Evolutionary conservation across 2,329 filamentous ascomycete species (phyloP), one percentile per base, ranked within the genome.

Genomic region (Microdochium trichocladiopsis): DNA sequence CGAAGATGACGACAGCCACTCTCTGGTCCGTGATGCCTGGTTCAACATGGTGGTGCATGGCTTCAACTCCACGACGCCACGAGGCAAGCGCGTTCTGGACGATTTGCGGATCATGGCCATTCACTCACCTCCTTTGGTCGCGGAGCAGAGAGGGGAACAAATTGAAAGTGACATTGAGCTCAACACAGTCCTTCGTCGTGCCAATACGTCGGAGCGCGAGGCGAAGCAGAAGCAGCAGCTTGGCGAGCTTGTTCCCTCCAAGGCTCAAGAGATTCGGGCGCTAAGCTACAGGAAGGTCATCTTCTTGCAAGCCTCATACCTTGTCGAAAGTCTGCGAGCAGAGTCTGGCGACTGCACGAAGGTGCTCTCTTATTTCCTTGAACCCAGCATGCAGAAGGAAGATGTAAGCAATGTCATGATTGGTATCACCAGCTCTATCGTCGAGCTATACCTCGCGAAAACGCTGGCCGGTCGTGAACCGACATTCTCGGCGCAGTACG

Each of bases 31-130:
- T 50, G 92, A 99, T 74, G 90, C 90, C 4, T 99, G 94, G 94
- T 97, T 96, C 72, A 99, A 99, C 63, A 90, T 97, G 56, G 89
- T 92, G 22, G 88, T 96, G 1, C 94, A 99, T 66, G 94, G 92
- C 4, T 95, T 97, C 65, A 86, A 85, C 10, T 77, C 87, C 11
- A 80, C 80, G 16, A 93, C 90, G 0, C 80, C 85, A 16, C 81
- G 88, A 51, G 88, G 86, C 18, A 86, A 85, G 64, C 81, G 82
- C 58, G 83, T 95, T 61, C 70, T 84, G 49, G 79, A 86, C 53
- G 91, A 96, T 64, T 77, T 99, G 21, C 84, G 88, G 23, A 77
- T 89, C 33, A 85, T 99, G 65, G 93, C 95, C 2, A 83, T 90
- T 50, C 86, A 96, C 68, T 96, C 92, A 12, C 86, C 88, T 25